Evolutionary conservation across 148 eudicot species (phyloP).

Genomic region (Polygonum aviculare): DNA sequence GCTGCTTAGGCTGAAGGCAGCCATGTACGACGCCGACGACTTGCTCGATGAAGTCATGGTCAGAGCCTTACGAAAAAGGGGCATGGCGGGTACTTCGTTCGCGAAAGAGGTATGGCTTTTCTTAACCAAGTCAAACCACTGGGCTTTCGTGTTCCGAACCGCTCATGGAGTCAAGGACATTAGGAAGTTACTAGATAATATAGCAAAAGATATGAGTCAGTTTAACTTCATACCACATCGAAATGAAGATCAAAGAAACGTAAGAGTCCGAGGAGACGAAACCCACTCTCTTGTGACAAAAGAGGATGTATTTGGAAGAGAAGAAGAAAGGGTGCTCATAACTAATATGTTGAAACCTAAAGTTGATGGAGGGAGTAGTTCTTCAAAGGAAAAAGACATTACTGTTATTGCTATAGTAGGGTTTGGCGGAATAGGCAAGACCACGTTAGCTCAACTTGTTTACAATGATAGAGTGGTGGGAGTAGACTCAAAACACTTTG

Average conservation of each 20-base stretch:
- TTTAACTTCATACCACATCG: background rate
- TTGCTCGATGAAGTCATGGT: background rate
- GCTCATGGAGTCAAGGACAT: background rate
- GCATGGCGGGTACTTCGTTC: background rate
- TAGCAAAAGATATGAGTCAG: background rate
- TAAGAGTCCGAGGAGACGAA: background rate
- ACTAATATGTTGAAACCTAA: background rate
- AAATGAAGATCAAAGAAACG: background rate
- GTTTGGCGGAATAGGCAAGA: slow-evolving; percentile 3
- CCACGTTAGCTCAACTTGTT: background rate
- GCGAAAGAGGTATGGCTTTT: background rate
- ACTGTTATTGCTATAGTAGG: background rate
- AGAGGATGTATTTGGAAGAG: background rate
- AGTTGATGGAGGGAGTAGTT: background rate
- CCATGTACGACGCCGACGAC: background rate
- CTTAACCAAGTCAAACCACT: background rate
- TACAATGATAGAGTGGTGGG: background rate
- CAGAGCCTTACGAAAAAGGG: background rate
- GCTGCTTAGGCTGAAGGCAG: background rate
- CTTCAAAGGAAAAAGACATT: background rate
- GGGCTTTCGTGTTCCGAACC: background rate
- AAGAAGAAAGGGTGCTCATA: background rate
- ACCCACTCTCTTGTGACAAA: background rate
- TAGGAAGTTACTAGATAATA: background rate
- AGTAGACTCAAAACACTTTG: background rate